Evolutionary conservation across 2,329 filamentous ascomycete species (phyloP), one percentile per base, ranked within the genome.

Genomic region (Monosporascus cannonballus): DNA sequence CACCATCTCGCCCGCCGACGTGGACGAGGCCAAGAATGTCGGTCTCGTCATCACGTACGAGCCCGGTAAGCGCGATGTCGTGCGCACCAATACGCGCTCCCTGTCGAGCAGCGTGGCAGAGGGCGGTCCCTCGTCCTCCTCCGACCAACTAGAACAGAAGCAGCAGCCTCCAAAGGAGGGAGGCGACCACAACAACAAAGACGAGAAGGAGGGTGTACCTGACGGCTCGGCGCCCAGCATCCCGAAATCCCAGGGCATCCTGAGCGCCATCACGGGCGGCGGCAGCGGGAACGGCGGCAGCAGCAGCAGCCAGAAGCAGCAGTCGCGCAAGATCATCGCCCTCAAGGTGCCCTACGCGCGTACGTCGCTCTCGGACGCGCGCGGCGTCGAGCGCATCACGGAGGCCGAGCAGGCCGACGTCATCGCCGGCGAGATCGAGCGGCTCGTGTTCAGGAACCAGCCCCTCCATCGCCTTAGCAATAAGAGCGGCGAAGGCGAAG

Each of bases 11-110:
- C 75, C 85, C 1, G 77, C 84, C 0, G 89, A 96, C 64, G 81
- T 83, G 58, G 87, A 96, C 59, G 87, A 90, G 67, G 73, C 76
- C 50, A 86, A 82, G 66, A 97, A 97, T 60, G 83, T 96, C 1
- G 94, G 94, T 0, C 81, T 97, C 50, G 80, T 95, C 2, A 73
- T 99, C 8, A 80, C 81, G 14, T 97, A 96, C 67, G 79, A 83
- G 56, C 83, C 88, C 0, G 83, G 85, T 1, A 84, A 84, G 46
- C 80, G 81, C 48, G 87, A 92, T 59, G 76, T 92, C 39, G 80
- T 86, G 41, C 79, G 92, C 17, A 86, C 91, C 49, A 97, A 97
- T 65, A 96, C 94, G 1, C 78, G 92, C 22, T 93, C 89, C 4
- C 71, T 97, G 24, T 89, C 76, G 57, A 86, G 68, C 61, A 74